Evolutionary conservation across 108 stramenopile species (phyloP), one percentile per base, ranked within the genome.

Genomic region (Bacterosira constricta): DNA sequence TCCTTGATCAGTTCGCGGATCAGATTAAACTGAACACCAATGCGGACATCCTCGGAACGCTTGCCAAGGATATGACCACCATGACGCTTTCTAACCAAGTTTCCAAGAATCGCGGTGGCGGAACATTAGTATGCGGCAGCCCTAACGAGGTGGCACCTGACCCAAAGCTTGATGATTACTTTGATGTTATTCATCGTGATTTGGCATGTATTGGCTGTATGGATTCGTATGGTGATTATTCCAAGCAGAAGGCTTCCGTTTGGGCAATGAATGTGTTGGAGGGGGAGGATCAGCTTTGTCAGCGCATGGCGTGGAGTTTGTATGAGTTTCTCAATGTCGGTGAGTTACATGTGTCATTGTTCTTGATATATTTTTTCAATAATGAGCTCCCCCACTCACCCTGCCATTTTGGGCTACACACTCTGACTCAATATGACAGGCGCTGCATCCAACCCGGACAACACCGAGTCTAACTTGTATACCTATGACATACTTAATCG

Each of bases 301-400:
- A 91, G 54, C 71, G 90, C 3, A 77, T 92, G 50, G 88, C 93
- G 18, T 91, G 89, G 89, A 87, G 86, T 1, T 63, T 95, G 18
- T 76, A 83, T 26, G 89, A 92, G 52, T 77, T 88, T 35, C 56
- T 90, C 34, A 70, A 77, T 34, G 77, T 77, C 15, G 77, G 77
- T 23, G 70, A 42, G 3, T 8, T 42, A 2, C 17, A 15, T 37
- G 15, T 38, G 0, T 38, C 34, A 31, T 69, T 13, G 21, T 3
- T 2, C 3, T 34, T 54, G 12, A 13, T 35, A 0, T 17, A 58
- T 34, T 50, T 65, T 15, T 1, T 54, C 31, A n/a, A n/a, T 35
- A 2, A 17, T 29, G 13, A 13, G 9, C 34, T 5, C 34, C n/a
- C 8, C 35, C 0, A 47, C 20, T 8, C 27, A 30, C 1, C 35